A percentile compares a stretch with the other conserved stretches of the same genome.
phyloP scores from a whole-genome alignment of 169 alveolate species.

The Besnoitia besnoiti region DNA sequence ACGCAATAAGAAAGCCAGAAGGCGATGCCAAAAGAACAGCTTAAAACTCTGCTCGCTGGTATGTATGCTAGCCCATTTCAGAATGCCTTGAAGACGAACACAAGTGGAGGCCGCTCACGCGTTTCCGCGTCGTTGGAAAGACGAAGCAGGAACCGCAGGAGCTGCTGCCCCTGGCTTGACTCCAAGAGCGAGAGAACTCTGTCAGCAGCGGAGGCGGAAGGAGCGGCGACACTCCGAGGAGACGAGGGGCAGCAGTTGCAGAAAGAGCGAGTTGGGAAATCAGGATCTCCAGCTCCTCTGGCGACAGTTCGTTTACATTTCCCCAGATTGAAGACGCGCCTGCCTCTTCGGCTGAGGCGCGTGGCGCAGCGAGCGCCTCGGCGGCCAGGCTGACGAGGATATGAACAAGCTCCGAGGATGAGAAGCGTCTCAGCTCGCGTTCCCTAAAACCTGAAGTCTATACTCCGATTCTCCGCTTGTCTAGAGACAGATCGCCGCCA shows the following conservation, averaged over 20 bases:
- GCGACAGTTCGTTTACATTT: background rate
- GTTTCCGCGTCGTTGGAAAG: background rate
- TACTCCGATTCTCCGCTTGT: no score
- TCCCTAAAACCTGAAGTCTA: no score
- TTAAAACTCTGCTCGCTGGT: background rate
- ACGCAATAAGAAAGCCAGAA: background rate
- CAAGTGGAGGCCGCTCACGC: background rate
- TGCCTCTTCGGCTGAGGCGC: no score
- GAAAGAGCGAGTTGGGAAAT: background rate
- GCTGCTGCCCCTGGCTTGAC: background rate
- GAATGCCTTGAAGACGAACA: background rate
- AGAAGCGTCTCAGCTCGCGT: no score
- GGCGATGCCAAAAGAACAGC: background rate
- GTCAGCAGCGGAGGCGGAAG: background rate
- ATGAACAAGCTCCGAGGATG: no score
- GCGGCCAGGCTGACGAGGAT: no score
- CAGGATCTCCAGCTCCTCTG: background rate
- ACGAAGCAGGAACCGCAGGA: background rate
- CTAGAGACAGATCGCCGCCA: no score
- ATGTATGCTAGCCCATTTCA: background rate
- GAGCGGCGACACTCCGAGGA: background rate
- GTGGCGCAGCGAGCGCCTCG: no score
- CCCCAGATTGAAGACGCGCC: no score
- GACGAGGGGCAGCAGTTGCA: background rate
- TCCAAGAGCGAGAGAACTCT: background rate